A percentile compares a stretch with the other conserved stretches of the same genome.
Evolutionary conservation across 768 basidiomycete genomes (phyloP).

Genomic region (Trametes meyenii): DNA sequence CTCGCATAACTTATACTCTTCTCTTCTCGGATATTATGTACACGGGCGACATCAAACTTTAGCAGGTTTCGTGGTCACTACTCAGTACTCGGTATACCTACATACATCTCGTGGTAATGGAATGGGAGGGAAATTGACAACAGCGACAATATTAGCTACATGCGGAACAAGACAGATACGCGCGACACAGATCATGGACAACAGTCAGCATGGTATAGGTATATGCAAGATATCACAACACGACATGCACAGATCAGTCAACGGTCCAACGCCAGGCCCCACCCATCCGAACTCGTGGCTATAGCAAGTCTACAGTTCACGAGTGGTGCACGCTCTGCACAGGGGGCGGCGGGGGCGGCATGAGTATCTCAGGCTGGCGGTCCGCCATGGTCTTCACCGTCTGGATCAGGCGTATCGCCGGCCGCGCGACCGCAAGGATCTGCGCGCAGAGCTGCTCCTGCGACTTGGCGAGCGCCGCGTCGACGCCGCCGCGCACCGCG

Average conservation of each 20-base stretch:
- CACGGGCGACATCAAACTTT: too few relatives aligned
- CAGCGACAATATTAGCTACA: background rate
- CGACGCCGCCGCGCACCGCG: constrained; percentile 10
- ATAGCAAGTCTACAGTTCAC: background rate
- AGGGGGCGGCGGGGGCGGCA: constrained; percentile 13
- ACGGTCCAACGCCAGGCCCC: too few relatives aligned
- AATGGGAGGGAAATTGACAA: background rate
- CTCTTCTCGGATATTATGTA: background rate
- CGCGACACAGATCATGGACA: too few relatives aligned
- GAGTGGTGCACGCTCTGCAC: constrained; percentile 17
- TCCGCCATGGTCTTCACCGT: constrained; percentile 1
- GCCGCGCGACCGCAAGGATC: constrained; percentile 5
- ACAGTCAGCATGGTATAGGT: background rate
- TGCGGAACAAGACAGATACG: background rate
- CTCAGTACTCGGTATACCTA: background rate
- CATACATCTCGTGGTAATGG: background rate
- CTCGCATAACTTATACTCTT: constrained; percentile 13
- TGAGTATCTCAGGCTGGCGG: constrained; percentile 7
- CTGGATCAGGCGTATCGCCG: constrained; percentile 7
- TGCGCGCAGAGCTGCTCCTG: constrained; percentile 13
- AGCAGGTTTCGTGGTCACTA: too few relatives aligned
- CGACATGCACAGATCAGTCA: too few relatives aligned
- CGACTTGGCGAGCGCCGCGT: constrained; percentile 5
- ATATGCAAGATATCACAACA: background rate
- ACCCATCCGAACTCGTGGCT: too few relatives aligned